phyloP scores from a whole-genome alignment of 2,329 filamentous ascomycete genomes.

The Pyricularia sp. region DNA sequence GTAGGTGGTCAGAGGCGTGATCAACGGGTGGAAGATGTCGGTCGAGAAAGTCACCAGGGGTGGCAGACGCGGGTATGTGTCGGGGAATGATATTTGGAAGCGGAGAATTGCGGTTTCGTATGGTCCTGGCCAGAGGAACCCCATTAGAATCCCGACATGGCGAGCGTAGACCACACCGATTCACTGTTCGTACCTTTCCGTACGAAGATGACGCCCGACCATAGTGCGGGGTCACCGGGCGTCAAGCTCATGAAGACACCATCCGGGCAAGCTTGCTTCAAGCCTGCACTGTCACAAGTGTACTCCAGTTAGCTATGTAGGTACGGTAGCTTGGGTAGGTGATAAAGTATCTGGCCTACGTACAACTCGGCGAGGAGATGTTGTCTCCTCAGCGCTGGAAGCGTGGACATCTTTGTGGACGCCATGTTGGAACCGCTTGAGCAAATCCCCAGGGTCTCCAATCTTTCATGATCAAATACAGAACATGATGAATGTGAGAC shows the following conservation, averaged over 20 bases:
- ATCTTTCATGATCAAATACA: neutral
- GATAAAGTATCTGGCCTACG: slow-evolving; percentile 19
- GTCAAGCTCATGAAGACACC: slow-evolving; percentile 82
- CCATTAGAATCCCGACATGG: neutral
- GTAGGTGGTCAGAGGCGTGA: slow-evolving; percentile 89
- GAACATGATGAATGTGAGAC: slow-evolving; percentile 1
- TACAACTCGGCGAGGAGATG: slow-evolving; percentile 78
- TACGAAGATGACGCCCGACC: slow-evolving; percentile 88
- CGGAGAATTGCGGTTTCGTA: slow-evolving; percentile 81
- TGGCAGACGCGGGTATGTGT: slow-evolving; percentile 67
- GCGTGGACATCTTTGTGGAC: slow-evolving; percentile 30
- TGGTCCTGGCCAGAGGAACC: slow-evolving; percentile 51
- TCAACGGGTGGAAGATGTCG: slow-evolving; percentile 89
- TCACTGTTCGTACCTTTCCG: slow-evolving; percentile 56
- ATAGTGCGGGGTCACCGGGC: slow-evolving; percentile 70
- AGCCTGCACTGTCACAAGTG: slow-evolving; percentile 51
- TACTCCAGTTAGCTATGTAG: slow-evolving; percentile 12
- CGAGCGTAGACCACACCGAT: neutral
- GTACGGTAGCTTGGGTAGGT: neutral
- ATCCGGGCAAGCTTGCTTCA: slow-evolving; percentile 74
- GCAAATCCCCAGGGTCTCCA: neutral
- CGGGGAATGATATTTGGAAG: slow-evolving; percentile 82
- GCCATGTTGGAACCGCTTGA: slow-evolving; percentile 27
- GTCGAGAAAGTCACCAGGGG: slow-evolving; percentile 83
- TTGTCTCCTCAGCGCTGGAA: slow-evolving; percentile 58